Conservation (phyloP, 331 rosid species). For the Cucumis variabilis region DNA sequence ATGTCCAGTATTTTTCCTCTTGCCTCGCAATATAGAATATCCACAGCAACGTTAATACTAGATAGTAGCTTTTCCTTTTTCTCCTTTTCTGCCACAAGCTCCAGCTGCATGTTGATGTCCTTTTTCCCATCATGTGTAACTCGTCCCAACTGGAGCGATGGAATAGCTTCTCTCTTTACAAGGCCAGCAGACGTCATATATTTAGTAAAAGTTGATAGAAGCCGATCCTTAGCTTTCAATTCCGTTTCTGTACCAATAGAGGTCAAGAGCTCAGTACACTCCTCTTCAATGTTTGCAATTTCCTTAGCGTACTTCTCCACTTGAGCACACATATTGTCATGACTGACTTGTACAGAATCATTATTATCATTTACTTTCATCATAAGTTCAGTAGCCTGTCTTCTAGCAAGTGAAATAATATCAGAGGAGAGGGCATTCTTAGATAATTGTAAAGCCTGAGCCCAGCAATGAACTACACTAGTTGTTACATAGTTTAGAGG, state of each 20-base stretch:
- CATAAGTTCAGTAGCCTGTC: constrained; percentile 89
- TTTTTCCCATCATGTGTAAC: constrained; percentile 57
- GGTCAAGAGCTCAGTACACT: constrained; percentile 67
- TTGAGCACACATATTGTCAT: constrained; percentile 70
- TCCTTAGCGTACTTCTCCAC: constrained; percentile 71
- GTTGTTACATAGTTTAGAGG: constrained; percentile 86
- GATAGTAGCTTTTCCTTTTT: constrained; percentile 60
- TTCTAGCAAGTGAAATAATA: constrained; percentile 77
- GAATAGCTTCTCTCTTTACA: constrained; percentile 50
- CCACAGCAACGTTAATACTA: constrained; percentile 63
- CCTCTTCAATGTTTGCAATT: constrained; percentile 76
- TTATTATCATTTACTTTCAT: constrained; percentile 58
- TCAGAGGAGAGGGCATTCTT: constrained; percentile 76
- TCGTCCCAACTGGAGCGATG: constrained; percentile 51
- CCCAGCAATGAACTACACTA: constrained; percentile 95
- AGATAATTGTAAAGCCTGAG: constrained; percentile 81
- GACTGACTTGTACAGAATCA: constrained; percentile 63
- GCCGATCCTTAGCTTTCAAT: constrained; percentile 76
- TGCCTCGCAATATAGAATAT: constrained; percentile 64
- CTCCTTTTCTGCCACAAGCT: constrained; percentile 68
- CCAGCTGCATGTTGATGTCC: constrained; percentile 51
- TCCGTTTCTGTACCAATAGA: constrained; percentile 77
- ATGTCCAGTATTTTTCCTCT: constrained; percentile 56
- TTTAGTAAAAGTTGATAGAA: constrained; percentile 73
- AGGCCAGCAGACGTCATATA: constrained; percentile 72